Base-by-base conservation (phyloP, 2,329 filamentous ascomycete genomes). In the Epichloe baconii region DNA sequence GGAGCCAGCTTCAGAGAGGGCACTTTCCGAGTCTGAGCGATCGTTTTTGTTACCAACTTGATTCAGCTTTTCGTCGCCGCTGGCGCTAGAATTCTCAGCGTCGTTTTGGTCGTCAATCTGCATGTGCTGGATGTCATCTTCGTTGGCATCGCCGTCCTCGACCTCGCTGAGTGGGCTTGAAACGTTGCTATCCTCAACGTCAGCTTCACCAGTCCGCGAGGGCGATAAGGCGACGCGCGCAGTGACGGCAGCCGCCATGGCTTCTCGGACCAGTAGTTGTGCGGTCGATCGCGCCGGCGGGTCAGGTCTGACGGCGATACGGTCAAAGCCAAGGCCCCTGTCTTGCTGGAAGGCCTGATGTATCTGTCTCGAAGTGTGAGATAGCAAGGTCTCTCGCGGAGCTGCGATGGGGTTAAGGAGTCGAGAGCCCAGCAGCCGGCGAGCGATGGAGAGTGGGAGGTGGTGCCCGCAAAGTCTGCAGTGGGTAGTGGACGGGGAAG, bases 161-260 rank as follows among this genome's bases (percentile, higher is more conserved):
- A 95, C 86, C 61, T 96, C 91, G 71, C 88, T 96, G 59, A 97
- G 76, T 61, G 89, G 93, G 68, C 91, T 97, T 40, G 90, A 96
- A 49, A 86, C 76, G 64, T 82, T 83, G 65, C 85, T 86, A 61
- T 83, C 81, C 59, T 78, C 77, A 55, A 72, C 71, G 60, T 78
- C 77, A 56, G 70, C 68, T 52, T 54, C 62, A 56, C 60, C 63
- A 55, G 57, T 53, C 49, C 57, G 58, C 31, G 61, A 51, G 35
- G 76, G 72, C 54, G 75, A 71, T 59, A 73, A 71, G 57, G 73
- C 72, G 59, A 71, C 68, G 59, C 71, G 68, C 63, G 71, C 68
- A 59, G 75, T 68, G 60, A 72, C 72, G 62, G 73, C 72, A 58
- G 75, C 73, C 60, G 76, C 75, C 77, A 81, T 81, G 55, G 52